Conservation (phyloP, 495 filamentous ascomycete genomes). For the Daldinia vernicosa region DNA sequence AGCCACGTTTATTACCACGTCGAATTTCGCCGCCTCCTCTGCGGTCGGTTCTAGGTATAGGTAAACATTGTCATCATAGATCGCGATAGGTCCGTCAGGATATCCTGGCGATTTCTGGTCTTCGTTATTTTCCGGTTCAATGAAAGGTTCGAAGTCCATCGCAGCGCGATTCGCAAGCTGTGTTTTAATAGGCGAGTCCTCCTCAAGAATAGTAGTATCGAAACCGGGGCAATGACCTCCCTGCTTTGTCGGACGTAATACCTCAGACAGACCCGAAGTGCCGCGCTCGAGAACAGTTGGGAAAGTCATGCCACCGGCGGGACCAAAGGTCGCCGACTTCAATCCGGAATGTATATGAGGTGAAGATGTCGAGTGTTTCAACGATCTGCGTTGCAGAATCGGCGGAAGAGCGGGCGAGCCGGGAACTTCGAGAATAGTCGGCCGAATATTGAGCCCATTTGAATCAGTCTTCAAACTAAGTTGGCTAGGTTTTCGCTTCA, state of each 20-base stretch:
- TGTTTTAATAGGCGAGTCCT: conserved; percentile 76
- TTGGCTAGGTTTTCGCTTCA: conserved; percentile 79
- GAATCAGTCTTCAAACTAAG: conserved; percentile 72
- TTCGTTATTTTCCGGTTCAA: conserved; percentile 63
- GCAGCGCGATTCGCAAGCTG: conserved; percentile 63
- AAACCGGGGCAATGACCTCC: conserved; percentile 40
- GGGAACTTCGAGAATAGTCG: conserved; percentile 54
- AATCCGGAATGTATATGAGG: conserved; percentile 63
- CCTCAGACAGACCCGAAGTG: conserved; percentile 57
- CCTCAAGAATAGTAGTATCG: conserved; percentile 69
- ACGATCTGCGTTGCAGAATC: conserved; percentile 61
- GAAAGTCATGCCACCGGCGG: conserved; percentile 62
- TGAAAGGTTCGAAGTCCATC: conserved; percentile 61
- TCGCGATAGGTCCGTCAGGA: conserved; percentile 88
- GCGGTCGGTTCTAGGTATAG: conserved; percentile 90
- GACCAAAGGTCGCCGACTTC: conserved; percentile 63
- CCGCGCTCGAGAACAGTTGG: conserved; percentile 59
- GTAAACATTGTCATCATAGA: conserved; percentile 92
- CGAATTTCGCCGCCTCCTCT: conserved; percentile 84
- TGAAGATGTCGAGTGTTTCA: conserved; percentile 66
- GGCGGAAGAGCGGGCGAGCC: conserved; percentile 56
- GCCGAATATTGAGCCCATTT: conserved; percentile 51
- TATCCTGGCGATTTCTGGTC: conserved; percentile 92
- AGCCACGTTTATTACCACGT: conserved; percentile 94
- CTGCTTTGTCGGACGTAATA: conserved; percentile 56